A percentile compares a stretch with the other conserved stretches of the same genome.
Conservation (phyloP, 352 stramenopile genomes). For the Phytophthora palmivora region DNA sequence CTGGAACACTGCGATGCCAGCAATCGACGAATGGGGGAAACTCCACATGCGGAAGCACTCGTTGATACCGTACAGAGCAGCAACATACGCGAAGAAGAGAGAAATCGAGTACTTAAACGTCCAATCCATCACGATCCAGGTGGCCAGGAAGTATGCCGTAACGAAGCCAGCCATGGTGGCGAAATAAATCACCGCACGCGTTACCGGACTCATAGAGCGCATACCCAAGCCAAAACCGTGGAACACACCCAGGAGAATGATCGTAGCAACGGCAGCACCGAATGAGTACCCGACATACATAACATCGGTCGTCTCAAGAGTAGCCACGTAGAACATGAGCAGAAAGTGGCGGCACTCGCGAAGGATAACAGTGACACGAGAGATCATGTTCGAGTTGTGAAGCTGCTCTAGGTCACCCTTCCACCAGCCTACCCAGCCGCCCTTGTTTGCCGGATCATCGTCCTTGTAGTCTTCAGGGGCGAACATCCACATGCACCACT, state of each 20-base stretch:
- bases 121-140: conserved; percentile 48
- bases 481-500: conserved; percentile 81
- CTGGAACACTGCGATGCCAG: conserved; percentile 60
- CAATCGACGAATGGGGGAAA: conserved; percentile 66
- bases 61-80: conserved; percentile 74
- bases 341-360: conserved; percentile 80
- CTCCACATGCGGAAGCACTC: conserved; percentile 80
- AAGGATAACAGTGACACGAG: conserved; percentile 70
- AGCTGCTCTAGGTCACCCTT: conserved; percentile 68
- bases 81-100: conserved; percentile 73
- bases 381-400: conserved; percentile 73
- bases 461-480: conserved; percentile 67
- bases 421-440: conserved; percentile 83
- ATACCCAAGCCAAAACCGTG: conserved; percentile 54
- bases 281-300: conserved; percentile 61
- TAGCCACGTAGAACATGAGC: conserved; percentile 79
- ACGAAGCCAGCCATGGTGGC: conserved; percentile 37
- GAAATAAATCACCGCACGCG: conserved; percentile 60
- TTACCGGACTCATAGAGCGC: conserved; percentile 45
- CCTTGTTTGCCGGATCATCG: conserved; percentile 65
- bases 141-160: conserved; percentile 58
- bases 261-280: conserved; percentile 55
- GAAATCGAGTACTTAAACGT: conserved; percentile 50
- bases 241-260: conserved; percentile 58
- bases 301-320: conserved; percentile 51